Base-by-base conservation (phyloP, 2,329 filamentous ascomycete genomes). In the Cytospora mali region DNA sequence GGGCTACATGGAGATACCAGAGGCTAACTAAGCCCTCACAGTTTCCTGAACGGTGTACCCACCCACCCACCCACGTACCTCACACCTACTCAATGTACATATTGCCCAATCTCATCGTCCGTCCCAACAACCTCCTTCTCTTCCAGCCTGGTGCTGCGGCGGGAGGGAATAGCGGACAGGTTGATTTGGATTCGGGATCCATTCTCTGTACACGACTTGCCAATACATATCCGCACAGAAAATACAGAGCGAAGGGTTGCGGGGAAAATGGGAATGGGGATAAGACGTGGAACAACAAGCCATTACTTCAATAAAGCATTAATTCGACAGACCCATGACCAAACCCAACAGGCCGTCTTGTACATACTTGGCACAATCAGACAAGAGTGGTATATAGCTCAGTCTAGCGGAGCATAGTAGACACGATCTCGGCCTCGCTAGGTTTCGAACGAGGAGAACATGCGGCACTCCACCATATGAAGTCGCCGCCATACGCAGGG, bases 101-200 rank as follows among this genome's bases (percentile, higher is more conserved):
- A 64, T 56, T 49, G 39, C 46, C 33, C 25, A n/a, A n/a, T n/a
- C n/a, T n/a, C n/a, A n/a, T n/a, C n/a, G n/a, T n/a, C n/a, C n/a
- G n/a, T n/a, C n/a, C n/a, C n/a, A n/a, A n/a, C n/a, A n/a, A n/a
- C n/a, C 14, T 42, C 3, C 27, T 46, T 31, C 5, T 21, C 49
- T 33, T 51, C 39, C 58, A 55, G 62, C 62, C 62, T 64, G 62
- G 62, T 53, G 62, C 62, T 59, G 62, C 48, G 56, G 27, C 21
- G 27, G 21, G 51, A 48, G 28, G n/a, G 16, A 27, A 9, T 27
- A 11, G 35, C 33, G 21, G 16, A 46, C n/a, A 18, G n/a, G n/a
- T n/a, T n/a, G n/a, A n/a, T n/a, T 28, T 11, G 33, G 51, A 59
- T 25, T 23, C 28, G 55, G 51, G 48, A 31, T 16, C 31, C 55